Conservation (phyloP, 768 basidiomycete species). For the Russula brevipes region DNA sequence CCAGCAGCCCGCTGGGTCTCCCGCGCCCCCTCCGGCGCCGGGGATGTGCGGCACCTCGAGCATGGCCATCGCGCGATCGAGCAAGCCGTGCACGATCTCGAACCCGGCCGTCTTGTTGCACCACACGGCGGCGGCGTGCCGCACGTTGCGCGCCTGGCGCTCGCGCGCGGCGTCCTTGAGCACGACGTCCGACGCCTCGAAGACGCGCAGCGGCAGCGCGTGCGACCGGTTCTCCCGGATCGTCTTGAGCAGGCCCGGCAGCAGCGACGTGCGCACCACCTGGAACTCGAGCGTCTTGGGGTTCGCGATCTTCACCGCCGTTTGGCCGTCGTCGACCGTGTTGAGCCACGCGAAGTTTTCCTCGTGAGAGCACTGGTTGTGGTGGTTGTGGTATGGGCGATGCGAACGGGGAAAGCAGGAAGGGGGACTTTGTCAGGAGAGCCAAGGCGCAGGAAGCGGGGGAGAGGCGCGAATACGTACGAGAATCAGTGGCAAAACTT, state of each 20-base stretch:
- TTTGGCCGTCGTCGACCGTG: conserved; percentile 71
- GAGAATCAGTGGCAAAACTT: conserved; percentile 89
- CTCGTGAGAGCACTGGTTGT: conserved; percentile 85
- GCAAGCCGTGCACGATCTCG: conserved; percentile 90
- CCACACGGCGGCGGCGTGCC: conserved; percentile 88
- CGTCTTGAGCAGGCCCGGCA: conserved; percentile 95
- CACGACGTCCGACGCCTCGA: conserved; percentile 91
- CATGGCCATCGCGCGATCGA: conserved; percentile 95
- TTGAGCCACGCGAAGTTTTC: conserved; percentile 97
- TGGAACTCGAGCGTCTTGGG: conserved; percentile 98
- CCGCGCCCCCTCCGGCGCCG: conserved; percentile 50
- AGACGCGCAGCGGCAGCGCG: conserved; percentile 85
- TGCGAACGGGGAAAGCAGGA: background rate
- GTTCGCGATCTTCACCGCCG: conserved; percentile 89
- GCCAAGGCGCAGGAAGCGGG: background rate
- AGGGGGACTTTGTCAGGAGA: background rate
- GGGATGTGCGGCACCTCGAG: conserved; percentile 81
- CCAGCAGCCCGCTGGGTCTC: conserved; percentile 42
- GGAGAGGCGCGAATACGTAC: conserved; percentile 41
- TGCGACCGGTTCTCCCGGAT: conserved; percentile 95
- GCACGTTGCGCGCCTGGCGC: conserved; percentile 80
- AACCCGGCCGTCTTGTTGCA: conserved; percentile 97
- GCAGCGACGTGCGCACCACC: conserved; percentile 91
- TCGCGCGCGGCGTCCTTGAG: conserved; percentile 77
- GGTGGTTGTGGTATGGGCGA: background rate